Base-by-base conservation (phyloP, 495 filamentous ascomycete genomes). In the Talaromyces thailandensis region DNA sequence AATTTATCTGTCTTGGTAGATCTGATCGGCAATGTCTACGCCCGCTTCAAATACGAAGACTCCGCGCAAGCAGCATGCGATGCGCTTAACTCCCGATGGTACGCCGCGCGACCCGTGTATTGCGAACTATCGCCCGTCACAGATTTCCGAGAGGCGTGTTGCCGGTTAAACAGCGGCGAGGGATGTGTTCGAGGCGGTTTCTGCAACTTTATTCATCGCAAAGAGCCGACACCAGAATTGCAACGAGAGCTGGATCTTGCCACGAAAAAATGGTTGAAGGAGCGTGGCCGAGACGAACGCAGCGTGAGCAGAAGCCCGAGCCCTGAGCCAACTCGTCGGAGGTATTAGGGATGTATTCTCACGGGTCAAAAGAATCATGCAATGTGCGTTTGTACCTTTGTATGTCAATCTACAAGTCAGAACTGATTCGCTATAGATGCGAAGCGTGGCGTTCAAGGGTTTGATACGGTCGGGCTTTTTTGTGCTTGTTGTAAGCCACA, bases 11-110 rank as follows among this genome's bases (percentile, higher is more conserved):
- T 59, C 58, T 31, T 28, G 9, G 14, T 66, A 91, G 89, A 98
- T 78, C 81, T 98, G 12, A 97, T 98, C 75, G 94, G 94, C 71
- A 98, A 98, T 77, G 94, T 98, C 68, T 98, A 98, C 82, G 94
- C 94, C 26, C 92, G 94, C 64, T 98, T 98, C 88, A 98, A 98
- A 79, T 98, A 98, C 85, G 94, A 98, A 82, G 94, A 98, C 79
- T 86, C 86, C 61, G 94, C 94, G 11, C 93, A 97, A 71, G 80
- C 81, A 35, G 94, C 94, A 64, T 97, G 93, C 82, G 95, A 98
- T 76, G 86, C 86, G 28, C 85, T 98, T 61, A 98, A 98, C 75
- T 86, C 81, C 25, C 88, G 94, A 70, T 98, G 94, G 94, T 98
- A 98, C 77, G 94, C 94, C 63, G 94, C 90, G 45, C 86, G 94